A percentile compares a stretch with the other conserved stretches of the same genome.
phyloP scores from a whole-genome alignment of 2,329 filamentous ascomycete genomes.

The Colletotrichum coccodes region DNA sequence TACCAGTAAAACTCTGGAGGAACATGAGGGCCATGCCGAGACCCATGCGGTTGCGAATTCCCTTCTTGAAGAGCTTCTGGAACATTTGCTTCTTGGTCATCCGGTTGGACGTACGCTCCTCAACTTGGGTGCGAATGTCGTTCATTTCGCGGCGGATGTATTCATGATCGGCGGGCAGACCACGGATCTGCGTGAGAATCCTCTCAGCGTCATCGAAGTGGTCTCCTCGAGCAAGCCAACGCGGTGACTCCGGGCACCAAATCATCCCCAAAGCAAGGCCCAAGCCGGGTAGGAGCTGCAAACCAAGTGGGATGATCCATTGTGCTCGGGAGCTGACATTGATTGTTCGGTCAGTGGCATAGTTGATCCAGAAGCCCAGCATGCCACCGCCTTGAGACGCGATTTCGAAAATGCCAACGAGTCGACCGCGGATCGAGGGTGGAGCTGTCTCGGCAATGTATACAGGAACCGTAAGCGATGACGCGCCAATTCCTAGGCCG shows the following conservation, averaged over 20 bases:
- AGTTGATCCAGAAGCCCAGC: constrained; percentile 55
- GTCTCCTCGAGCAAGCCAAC: constrained; percentile 47
- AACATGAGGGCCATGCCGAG: constrained; percentile 64
- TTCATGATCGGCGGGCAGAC: constrained; percentile 28
- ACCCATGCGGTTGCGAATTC: constrained; percentile 55
- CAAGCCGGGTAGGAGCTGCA: constrained; percentile 52
- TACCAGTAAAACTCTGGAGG: constrained; percentile 44
- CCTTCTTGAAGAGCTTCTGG: constrained; percentile 47
- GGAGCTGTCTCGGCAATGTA: constrained; percentile 56
- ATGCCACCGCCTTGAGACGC: constrained; percentile 56
- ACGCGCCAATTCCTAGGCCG: constrained; percentile 62
- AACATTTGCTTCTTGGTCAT: constrained; percentile 42
- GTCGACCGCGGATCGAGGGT: constrained; percentile 59
- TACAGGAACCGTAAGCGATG: constrained; percentile 57
- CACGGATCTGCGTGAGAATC: constrained; percentile 49
- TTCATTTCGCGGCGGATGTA: constrained; percentile 56
- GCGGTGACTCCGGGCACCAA: constrained; percentile 51
- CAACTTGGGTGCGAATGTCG: constrained; percentile 68
- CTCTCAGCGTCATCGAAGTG: constrained; percentile 49
- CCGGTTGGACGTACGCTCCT: constrained; percentile 50
- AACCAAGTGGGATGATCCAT: constrained; percentile 54
- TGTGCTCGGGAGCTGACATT: constrained; percentile 35
- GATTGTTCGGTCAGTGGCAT: constrained; percentile 34
- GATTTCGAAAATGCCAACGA: constrained; percentile 64
- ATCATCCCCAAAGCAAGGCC: constrained; percentile 46